A percentile compares a stretch with the other conserved stretches of the same genome.
These are phyloP conservation scores for Backusella morwellensis DNA, from an alignment of 192 early-diverging fungal genomes.

Conservation along the genomic window DNA sequence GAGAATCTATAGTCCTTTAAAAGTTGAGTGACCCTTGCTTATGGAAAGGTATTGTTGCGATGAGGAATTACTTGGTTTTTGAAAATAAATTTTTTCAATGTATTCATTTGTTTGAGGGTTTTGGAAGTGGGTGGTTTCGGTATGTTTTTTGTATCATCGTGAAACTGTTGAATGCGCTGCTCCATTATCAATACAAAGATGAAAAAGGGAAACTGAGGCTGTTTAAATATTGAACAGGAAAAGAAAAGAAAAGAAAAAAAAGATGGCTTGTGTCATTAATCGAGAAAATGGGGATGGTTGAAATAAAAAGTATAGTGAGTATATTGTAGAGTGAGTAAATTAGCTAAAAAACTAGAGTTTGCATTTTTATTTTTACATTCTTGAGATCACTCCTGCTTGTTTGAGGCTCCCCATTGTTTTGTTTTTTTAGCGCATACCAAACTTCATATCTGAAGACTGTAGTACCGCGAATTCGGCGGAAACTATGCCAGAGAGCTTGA, in stretches of 20 bases:
- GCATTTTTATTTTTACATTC: no score
- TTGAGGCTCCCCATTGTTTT: no score
- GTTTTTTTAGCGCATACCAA: no score
- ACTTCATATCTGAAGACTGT: no score
- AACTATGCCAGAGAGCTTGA: no score
- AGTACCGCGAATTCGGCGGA: no score
- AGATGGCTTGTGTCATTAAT: neutral
- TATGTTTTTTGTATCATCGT: constrained; percentile 27
- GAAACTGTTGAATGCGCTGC: constrained; percentile 28
- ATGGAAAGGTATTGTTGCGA: neutral
- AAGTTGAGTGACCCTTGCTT: neutral
- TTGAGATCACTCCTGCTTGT: no score
- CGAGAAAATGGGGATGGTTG: no score
- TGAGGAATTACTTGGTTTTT: constrained; percentile 21
- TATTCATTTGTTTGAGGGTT: constrained; percentile 22
- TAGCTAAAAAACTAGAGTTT: no score
- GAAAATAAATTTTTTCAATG: constrained; percentile 23
- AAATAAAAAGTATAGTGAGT: no score
- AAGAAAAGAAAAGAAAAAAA: neutral
- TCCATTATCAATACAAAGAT: constrained; percentile 1
- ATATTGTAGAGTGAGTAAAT: no score
- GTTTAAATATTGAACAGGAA: no score
- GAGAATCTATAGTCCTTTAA: constrained; percentile 28
- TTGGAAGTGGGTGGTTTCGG: constrained; percentile 25
- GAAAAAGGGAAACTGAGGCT: neutral